These are phyloP conservation scores for Isochrysis galbana DNA, from an alignment of 78 protist species.

Conservation along the genomic window DNA sequence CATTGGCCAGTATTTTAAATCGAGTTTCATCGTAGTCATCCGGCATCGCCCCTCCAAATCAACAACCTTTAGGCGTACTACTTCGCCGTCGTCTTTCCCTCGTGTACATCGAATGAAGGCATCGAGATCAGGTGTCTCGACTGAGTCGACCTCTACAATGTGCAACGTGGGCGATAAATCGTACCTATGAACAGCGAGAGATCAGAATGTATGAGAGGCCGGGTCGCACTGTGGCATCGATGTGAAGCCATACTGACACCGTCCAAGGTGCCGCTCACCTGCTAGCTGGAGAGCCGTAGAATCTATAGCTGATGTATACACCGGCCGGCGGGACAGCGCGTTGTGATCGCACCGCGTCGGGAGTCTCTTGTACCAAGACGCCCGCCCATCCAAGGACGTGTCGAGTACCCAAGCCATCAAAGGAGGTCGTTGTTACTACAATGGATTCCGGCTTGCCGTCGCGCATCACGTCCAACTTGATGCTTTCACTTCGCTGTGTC, in stretches of 20 bases:
- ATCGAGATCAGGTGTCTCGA: conserved; percentile 37
- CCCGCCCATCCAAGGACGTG: conserved; percentile 20
- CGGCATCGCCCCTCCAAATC: conserved; percentile 19
- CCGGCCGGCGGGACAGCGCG: conserved; percentile 5
- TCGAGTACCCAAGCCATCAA: neutral
- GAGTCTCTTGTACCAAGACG: neutral
- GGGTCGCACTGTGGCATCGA: too few relatives aligned
- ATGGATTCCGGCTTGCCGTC: neutral
- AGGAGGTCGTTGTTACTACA: neutral
- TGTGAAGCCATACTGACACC: too few relatives aligned
- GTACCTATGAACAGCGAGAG: too few relatives aligned
- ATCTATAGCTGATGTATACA: conserved; percentile 16
- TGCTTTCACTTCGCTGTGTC: neutral
- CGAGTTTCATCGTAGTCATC: conserved; percentile 48
- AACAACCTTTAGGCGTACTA: conserved; percentile 27
- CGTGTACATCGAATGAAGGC: neutral
- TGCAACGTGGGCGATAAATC: conserved; percentile 40
- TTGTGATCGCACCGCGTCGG: conserved; percentile 21
- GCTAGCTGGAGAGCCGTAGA: conserved; percentile 37
- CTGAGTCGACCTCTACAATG: conserved; percentile 43
- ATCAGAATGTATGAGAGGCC: too few relatives aligned
- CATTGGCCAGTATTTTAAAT: conserved; percentile 49
- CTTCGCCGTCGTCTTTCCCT: neutral
- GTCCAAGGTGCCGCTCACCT: too few relatives aligned
- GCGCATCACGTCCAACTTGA: neutral